Base-by-base conservation (phyloP, 257 asterid genomes). In the Osmanthus fragrans region DNA sequence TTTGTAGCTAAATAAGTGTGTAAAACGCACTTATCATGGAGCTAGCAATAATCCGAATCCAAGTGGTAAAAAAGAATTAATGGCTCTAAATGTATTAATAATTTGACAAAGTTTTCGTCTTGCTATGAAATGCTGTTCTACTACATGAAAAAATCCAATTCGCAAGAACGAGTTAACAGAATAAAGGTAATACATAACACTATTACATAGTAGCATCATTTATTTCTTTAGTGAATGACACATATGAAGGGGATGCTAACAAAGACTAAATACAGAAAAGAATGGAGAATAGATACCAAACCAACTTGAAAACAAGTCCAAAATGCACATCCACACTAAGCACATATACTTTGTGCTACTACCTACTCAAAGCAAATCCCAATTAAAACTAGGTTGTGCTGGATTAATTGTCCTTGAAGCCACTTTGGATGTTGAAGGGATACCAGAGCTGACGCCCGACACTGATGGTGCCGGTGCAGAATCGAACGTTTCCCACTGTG, bases 401-500 rank as follows among this genome's bases (percentile, higher is more conserved):
- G 83, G 84, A 71, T 64, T 87, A 47, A 30, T 15, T 6, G 82
- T 56, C 34, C 76, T 78, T 37, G 68, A 60, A 8, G 68, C 68
- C 68, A 23, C 16, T 7, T 19, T 56, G 29, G 33, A 25, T 25
- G 85, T 40, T 23, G 88, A 73, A 29, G 88, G 51, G 7, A 77
- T 54, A 63, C 71, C 51, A 3, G 18, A 5, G 15, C 51, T 42
- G 18, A 12, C 1, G 15, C 51, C 33, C 16, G 33, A 4, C 68
- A 25, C 11, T 25, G 68, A 29, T 12, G 68, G 33, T 12, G 68
- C 68, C 0, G 34, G 68, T 21, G 34, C 34, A 19, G 97, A 84
- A 64, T 94, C 98, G 66, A 94, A 94, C 1, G 93, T 94, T 81
- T 94, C 98, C 98, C 98, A 94, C 69, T 92, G 92, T 4, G 98